Base-by-base conservation (phyloP, 169 alveolate genomes). In the Cryptosporidium sp. region DNA sequence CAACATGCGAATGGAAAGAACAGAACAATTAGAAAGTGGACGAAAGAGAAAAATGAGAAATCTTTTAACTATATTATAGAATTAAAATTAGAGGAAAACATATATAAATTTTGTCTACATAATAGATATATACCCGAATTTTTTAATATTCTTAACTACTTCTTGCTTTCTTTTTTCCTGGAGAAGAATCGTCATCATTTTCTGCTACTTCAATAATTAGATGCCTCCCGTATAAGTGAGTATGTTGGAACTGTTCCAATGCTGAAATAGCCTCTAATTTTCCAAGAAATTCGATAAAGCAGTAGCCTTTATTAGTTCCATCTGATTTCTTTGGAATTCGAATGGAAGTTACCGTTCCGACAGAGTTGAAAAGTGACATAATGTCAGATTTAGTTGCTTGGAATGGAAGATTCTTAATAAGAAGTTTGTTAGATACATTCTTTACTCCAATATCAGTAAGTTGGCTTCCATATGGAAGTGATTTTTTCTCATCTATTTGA, bases 321-420 rank as follows among this genome's bases (percentile, higher is more conserved):
- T 94, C 92, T 14, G 87, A 70, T 70, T 97, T 96, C 93, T 96
- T 97, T 16, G 99, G 99, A 31, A 98, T 93, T 86, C 99, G 93
- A 3, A 98, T 95, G 37, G 85, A 26, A 75, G 93, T 95, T 14
- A 97, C 94, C 48, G 94, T 94, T 21, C 99, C 99, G 84, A 95
- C 96, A 37, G 96, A 91, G 51, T 96, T 93, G 93, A 98, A 97
- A 87, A 98, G 94, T 65, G 94, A 94, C 71, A 91, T 69, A 69
- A 98, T 91, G 85, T 97, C 99, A 44, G 93, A 93, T 67, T 93
- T 96, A 4, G 97, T 95, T 33, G 98, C 99, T 92, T 97, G 98
- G 94, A 97, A 98, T 37, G 99, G 98, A 42, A 98, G 86, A 84
- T 97, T 97, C 93, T 96, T 97, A 21, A 98, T 97, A 26, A 96